Percentiles rank a stretch among this genome's conserved stretches.
Conservation (phyloP, 768 basidiomycete genomes). For the Podaxis rugospora region DNA sequence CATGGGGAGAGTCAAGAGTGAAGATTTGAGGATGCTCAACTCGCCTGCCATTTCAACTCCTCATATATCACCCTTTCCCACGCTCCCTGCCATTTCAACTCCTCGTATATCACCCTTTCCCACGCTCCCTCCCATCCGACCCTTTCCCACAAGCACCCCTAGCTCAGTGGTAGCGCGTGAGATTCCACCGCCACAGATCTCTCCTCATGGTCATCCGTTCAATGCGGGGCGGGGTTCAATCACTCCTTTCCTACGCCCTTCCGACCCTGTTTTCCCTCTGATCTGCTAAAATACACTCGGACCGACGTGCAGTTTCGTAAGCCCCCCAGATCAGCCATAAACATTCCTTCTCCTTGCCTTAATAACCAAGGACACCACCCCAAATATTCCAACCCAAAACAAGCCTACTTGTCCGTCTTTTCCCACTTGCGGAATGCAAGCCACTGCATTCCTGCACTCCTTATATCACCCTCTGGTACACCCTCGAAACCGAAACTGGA, state of each 20-base stretch:
- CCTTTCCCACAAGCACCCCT: neutral
- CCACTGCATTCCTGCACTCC: too few relatives aligned
- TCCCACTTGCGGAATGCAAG: too few relatives aligned
- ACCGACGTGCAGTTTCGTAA: too few relatives aligned
- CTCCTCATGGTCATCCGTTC: constrained; percentile 48
- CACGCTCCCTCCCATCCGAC: neutral
- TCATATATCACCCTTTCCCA: neutral
- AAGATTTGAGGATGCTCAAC: neutral
- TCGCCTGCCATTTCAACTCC: neutral
- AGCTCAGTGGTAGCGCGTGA: constrained; percentile 3
- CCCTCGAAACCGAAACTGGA: too few relatives aligned
- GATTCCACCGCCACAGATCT: constrained; percentile 9
- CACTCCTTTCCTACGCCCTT: neutral
- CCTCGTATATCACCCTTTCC: neutral
- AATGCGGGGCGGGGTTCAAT: constrained; percentile 37
- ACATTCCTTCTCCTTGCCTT: too few relatives aligned
- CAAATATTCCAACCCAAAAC: too few relatives aligned
- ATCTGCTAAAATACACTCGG: too few relatives aligned
- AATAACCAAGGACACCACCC: too few relatives aligned
- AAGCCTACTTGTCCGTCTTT: too few relatives aligned
- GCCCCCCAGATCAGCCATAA: too few relatives aligned
- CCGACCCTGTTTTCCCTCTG: neutral
- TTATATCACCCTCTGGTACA: too few relatives aligned
- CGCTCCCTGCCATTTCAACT: neutral
- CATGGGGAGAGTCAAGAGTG: neutral